Evolutionary conservation across 2,329 filamentous ascomycete genomes (phyloP), one percentile per base, ranked within the genome.

Genomic region (Clonostachys rosea): DNA sequence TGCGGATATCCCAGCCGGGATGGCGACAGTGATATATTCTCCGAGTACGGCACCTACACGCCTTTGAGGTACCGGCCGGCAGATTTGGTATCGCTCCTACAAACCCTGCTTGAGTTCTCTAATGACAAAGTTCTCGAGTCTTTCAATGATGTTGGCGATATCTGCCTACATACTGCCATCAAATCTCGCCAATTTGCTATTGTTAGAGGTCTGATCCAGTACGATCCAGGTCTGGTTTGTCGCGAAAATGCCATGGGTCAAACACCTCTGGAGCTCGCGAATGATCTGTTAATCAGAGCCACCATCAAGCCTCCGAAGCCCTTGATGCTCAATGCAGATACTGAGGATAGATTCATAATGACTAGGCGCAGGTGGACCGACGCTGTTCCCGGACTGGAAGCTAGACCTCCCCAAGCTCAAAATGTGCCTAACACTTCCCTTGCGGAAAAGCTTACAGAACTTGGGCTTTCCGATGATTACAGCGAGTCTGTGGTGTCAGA

Each of bases 221-320:
- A 69, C 53, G 72, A 78, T n/a, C 79, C 84, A 0, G 70, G 73
- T 20, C 69, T 91, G 2, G 67, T 90, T 1, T 75, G 79, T 54
- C 78, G 83, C 17, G 89, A 94, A 60, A 91, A 91, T 54, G 81
- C 87, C 0, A 87, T 87, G 0, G 89, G 89, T 2, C 76, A 79
- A 14, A 94, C 88, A 0, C 85, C 89, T 0, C 73, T 76, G 30
- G 88, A 94, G 55, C 66, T 88, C 44, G 81, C 84, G 0, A 69
- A 79, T 44, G 83, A 87, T 9, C 9, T 30, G 9, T 8, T 30
- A 10, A 10, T 30, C 9, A 30, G 24, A 10, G 24, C 24, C 24
- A 30, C 24, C 24, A 30, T 30, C 45, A 62, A 64, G 2, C 74
- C 75, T 50, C 66, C 78, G 3, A 62, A 66, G 7, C 56, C 59